These are phyloP conservation scores for Laguncularia racemosa DNA, from an alignment of 345 rosid genomes.

Conservation along the genomic window DNA sequence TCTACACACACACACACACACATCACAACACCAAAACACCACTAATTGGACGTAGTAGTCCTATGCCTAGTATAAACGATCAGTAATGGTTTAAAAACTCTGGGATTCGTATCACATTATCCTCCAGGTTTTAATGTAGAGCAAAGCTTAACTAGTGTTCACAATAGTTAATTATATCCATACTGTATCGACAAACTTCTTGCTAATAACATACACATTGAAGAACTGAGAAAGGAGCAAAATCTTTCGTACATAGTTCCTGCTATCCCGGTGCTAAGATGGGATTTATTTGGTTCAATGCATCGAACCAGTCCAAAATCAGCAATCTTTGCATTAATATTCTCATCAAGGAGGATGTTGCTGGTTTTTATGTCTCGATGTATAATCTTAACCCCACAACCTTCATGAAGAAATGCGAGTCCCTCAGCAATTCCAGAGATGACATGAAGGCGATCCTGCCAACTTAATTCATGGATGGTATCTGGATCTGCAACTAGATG, in stretches of 20 bases:
- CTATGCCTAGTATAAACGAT: too few species aligned
- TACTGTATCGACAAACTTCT: too few species aligned
- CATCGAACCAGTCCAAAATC: slow-evolving; percentile 21
- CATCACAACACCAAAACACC: too few species aligned
- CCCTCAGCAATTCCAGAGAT: slow-evolving; percentile 18
- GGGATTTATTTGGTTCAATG: slow-evolving; percentile 7
- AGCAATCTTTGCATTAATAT: slow-evolving; percentile 13
- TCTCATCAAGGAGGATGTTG: slow-evolving; percentile 15
- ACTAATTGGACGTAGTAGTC: too few species aligned
- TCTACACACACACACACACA: too few species aligned
- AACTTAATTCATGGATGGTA: neutral
- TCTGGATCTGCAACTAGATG: neutral
- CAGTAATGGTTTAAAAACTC: too few species aligned
- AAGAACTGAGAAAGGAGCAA: neutral
- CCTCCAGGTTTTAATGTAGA: too few species aligned
- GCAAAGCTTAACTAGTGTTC: too few species aligned
- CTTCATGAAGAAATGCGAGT: slow-evolving; percentile 14
- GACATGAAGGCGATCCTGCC: slow-evolving; percentile 12
- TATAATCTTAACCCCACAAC: slow-evolving; percentile 12
- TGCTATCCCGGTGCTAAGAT: slow-evolving; percentile 18
- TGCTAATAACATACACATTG: neutral
- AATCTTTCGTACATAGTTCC: slow-evolving; percentile 15
- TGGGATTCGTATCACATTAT: too few species aligned
- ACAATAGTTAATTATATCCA: too few species aligned
- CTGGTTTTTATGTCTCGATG: slow-evolving; percentile 18